Base-by-base conservation (phyloP, 73 alveolate genomes). In the Blepharisma stoltei region DNA sequence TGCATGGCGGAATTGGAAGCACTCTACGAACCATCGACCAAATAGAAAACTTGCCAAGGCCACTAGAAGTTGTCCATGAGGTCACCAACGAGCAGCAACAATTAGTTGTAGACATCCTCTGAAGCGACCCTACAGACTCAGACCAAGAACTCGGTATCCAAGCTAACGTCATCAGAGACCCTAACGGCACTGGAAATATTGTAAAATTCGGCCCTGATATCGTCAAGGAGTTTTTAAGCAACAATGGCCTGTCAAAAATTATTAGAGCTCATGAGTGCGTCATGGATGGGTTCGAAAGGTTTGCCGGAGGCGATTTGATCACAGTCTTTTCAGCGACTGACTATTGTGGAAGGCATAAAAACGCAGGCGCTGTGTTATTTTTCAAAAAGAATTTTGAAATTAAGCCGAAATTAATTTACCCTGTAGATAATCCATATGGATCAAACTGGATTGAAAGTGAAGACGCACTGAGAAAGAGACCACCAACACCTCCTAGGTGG, bases 191-290 rank as follows among this genome's bases (percentile, higher is more conserved):
- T 20, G 99, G 99, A 46, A 95, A 97, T 77, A 95, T 97, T 14
- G 99, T 97, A 32, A 97, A 97, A 84, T 97, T 95, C 73, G 99
- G 99, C 6, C 99, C 99, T n/a, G 99, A 95, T 81, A 82, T 99
- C 78, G 99, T 94, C 54, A 93, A 95, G 70, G 88, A 87, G 78
- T 97, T 97, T 90, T 83, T 97, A 71, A 87, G 90, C 18, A 83
- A 83, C 78, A 97, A 97, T 87, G 86, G 93, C 70, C 90, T 94
- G 67, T 79, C 92, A 21, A 78, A 86, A 81, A 86, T 93, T 69
- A 95, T 97, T 67, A 77, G 98, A 41, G 99, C 99, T 5, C 99
- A 97, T 87, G 99, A 97, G 80, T 95, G 99, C 81, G 99, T 97
- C 45, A 97, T 95, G 99, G 99, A 95, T 87, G 99, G 99, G 38